Conservation (phyloP, 345 rosid genomes). For the Geranium rotundifolium region DNA sequence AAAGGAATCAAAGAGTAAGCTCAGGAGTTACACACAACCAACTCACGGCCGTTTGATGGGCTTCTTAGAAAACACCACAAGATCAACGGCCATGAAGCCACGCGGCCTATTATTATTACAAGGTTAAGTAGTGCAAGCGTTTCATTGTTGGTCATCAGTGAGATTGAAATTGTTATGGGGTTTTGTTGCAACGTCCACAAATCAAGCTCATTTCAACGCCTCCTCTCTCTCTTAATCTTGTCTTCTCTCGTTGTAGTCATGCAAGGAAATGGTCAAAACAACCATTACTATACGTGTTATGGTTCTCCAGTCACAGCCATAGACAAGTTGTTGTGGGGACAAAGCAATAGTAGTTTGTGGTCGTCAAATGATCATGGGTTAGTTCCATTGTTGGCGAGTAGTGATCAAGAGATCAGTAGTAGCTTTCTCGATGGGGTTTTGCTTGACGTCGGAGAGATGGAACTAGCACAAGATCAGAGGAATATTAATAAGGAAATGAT, state of each 20-base stretch:
- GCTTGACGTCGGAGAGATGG: slow-evolving; percentile 10
- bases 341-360: slow-evolving; percentile 13
- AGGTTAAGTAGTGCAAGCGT: slow-evolving; percentile 26
- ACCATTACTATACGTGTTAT: slow-evolving; percentile 18
- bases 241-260: slow-evolving; percentile 13
- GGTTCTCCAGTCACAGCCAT: slow-evolving; percentile 65
- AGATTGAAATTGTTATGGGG: neutral
- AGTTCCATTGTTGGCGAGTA: neutral
- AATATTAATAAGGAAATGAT: slow-evolving; percentile 6
- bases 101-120: slow-evolving; percentile 19
- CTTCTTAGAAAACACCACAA: neutral
- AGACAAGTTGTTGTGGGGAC: slow-evolving; percentile 59
- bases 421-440: slow-evolving; percentile 13
- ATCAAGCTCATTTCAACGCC: slow-evolving; percentile 11
- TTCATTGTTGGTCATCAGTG: neutral
- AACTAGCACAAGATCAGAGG: slow-evolving; percentile 17
- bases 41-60: slow-evolving; percentile 31
- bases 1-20: slow-evolving; percentile 24
- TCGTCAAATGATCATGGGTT: too few species aligned
- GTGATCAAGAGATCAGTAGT: neutral
- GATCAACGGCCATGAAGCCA: slow-evolving; percentile 25
- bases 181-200: slow-evolving; percentile 2
- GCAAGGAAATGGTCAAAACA: slow-evolving; percentile 23
- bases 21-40: slow-evolving; percentile 40
- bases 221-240: slow-evolving; percentile 10